phyloP scores from a whole-genome alignment of 2,329 filamentous ascomycete genomes.

The Beauveria scarabaeidicola region DNA sequence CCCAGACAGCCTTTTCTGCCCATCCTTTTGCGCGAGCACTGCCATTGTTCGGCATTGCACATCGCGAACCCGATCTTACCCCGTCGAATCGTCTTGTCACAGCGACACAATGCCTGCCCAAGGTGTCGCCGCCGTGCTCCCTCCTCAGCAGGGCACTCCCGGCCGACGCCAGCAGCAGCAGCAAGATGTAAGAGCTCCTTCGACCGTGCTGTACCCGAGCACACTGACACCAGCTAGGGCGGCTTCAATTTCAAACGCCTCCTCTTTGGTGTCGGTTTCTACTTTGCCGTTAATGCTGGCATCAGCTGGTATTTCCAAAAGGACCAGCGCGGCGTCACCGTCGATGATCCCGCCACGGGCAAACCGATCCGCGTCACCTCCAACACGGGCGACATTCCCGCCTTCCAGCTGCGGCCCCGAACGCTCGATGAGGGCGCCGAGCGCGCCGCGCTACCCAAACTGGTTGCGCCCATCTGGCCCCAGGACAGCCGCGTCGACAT shows the following conservation, averaged over 20 bases:
- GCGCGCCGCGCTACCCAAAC: conserved; percentile 58
- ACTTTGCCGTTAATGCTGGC: conserved; percentile 50
- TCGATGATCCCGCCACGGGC: conserved; percentile 41
- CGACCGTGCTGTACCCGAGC: neutral
- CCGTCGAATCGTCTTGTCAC: neutral
- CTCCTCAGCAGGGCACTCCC: conserved; percentile 6
- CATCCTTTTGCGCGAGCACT: neutral
- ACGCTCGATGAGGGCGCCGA: conserved; percentile 51
- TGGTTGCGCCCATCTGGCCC: conserved; percentile 82
- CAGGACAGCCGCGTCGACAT: conserved; percentile 72
- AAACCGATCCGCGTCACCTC: conserved; percentile 44
- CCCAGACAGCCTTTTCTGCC: neutral
- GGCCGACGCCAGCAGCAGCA: conserved; percentile 11
- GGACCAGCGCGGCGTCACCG: conserved; percentile 37
- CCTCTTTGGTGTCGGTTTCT: conserved; percentile 44
- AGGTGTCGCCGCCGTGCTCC: conserved; percentile 10
- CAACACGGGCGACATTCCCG: conserved; percentile 50
- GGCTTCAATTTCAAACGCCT: conserved; percentile 36
- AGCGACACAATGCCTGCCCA: conserved; percentile 6
- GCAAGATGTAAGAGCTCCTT: conserved; percentile 13
- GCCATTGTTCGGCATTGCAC: neutral
- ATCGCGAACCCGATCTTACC: neutral
- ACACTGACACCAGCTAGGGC: conserved; percentile 17
- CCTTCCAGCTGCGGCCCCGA: conserved; percentile 57
- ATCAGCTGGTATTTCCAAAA: conserved; percentile 46